Conservation (phyloP, 2,329 filamentous ascomycete genomes). For the Colletotrichum sp. region DNA sequence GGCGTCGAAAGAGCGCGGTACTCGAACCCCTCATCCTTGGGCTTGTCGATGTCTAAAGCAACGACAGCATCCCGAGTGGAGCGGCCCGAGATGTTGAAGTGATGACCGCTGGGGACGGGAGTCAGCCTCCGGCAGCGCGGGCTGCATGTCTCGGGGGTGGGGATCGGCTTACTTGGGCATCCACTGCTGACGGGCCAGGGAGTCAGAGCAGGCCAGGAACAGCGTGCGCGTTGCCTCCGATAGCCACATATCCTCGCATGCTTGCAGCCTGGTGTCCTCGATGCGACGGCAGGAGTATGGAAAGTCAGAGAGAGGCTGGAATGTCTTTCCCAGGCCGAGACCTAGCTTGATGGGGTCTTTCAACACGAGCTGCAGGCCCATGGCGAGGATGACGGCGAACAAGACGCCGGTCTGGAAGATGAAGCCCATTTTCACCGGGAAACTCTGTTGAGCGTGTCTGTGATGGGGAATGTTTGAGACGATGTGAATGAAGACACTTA, state of each 20-base stretch:
- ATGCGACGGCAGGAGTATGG: slow-evolving; percentile 33
- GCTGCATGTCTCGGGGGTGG: not conserved
- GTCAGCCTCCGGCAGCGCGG: not conserved
- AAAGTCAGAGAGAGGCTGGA: slow-evolving; percentile 31
- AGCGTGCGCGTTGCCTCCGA: slow-evolving; percentile 32
- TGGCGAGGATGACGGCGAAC: slow-evolving; percentile 19
- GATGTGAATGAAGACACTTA: not conserved
- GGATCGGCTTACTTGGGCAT: slow-evolving; percentile 26
- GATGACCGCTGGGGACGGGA: not conserved
- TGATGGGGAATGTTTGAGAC: not conserved
- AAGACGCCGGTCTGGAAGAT: slow-evolving; percentile 11
- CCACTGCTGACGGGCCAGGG: slow-evolving; percentile 24
- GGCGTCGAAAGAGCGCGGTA: slow-evolving; percentile 28
- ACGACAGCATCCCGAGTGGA: slow-evolving; percentile 35
- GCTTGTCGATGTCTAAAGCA: slow-evolving; percentile 35
- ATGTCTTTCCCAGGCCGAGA: slow-evolving; percentile 25
- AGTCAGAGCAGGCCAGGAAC: slow-evolving; percentile 34
- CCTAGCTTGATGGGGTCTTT: slow-evolving; percentile 23
- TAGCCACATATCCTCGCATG: slow-evolving; percentile 37
- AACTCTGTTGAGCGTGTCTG: not conserved
- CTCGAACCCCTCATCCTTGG: slow-evolving; percentile 21
- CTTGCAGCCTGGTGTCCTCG: slow-evolving; percentile 27
- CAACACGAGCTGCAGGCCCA: slow-evolving; percentile 23
- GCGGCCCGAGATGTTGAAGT: slow-evolving; percentile 31
- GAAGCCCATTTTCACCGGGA: not conserved